These are phyloP conservation scores for Cornus kousa DNA, from an alignment of 148 eudicot genomes.

Conservation along the genomic window DNA sequence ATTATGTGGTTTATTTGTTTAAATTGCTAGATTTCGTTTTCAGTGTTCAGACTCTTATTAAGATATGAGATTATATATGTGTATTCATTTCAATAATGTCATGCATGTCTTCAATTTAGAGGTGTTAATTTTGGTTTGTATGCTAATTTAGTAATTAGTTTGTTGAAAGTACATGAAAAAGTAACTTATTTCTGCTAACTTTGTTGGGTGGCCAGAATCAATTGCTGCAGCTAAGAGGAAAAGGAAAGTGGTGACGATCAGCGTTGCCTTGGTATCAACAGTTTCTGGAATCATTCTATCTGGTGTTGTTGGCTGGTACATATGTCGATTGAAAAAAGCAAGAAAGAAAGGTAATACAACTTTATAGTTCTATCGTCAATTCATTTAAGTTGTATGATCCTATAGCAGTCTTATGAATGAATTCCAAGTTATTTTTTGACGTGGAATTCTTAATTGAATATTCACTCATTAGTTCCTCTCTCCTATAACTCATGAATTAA, in stretches of 20 bases:
- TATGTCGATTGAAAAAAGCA: conserved; percentile 23
- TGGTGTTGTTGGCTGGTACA: conserved; percentile 11
- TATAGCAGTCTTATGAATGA: background rate
- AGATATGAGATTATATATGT: background rate
- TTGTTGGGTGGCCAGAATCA: conserved; percentile 15
- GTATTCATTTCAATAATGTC: no score
- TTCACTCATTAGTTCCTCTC: background rate
- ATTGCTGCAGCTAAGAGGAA: conserved; percentile 13
- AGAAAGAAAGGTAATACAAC: conserved; percentile 15
- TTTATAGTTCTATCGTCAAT: background rate
- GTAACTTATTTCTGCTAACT: conserved; percentile 1
- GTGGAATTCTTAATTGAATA: background rate
- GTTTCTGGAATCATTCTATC: conserved; percentile 23
- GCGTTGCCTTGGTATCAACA: conserved; percentile 11
- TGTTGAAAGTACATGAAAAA: background rate
- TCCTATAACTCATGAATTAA: no score
- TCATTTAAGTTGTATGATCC: background rate
- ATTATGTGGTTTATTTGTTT: background rate
- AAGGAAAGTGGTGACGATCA: background rate
- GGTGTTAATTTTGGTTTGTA: background rate
- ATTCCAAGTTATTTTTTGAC: background rate
- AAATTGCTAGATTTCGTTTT: background rate
- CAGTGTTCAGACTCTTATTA: background rate
- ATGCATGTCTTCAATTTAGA: background rate
- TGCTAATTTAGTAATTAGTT: background rate